These are phyloP conservation scores for Chytridium lagenaria DNA, from an alignment of 371 early-diverging fungal genomes.

Conservation along the genomic window DNA sequence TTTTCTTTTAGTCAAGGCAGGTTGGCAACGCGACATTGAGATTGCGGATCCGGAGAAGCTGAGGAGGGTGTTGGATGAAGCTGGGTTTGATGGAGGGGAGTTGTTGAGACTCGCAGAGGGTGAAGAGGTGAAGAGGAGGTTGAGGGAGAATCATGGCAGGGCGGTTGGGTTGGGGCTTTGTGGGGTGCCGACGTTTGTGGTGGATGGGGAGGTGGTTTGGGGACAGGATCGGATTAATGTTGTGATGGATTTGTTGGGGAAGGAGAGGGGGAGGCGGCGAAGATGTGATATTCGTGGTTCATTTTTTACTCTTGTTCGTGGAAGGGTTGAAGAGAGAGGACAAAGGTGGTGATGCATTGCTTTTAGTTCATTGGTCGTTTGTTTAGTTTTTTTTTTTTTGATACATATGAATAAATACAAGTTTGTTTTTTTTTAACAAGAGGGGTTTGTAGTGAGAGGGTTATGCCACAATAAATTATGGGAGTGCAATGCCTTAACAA, in stretches of 20 bases:
- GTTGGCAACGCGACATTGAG: constrained; percentile 26
- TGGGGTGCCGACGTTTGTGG: constrained; percentile 40
- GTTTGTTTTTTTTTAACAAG: too few species aligned
- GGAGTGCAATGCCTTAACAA: not conserved
- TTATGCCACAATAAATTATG: too few species aligned
- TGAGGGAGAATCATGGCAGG: constrained; percentile 29
- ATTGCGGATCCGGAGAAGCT: constrained; percentile 25
- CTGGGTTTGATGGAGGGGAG: constrained; percentile 22
- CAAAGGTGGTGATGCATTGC: too few species aligned
- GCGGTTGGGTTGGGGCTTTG: constrained; percentile 33
- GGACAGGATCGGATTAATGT: constrained; percentile 34
- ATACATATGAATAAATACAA: too few species aligned
- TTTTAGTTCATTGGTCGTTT: too few species aligned
- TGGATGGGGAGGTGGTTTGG: constrained; percentile 28
- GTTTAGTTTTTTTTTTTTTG: too few species aligned
- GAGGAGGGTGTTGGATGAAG: constrained; percentile 9
- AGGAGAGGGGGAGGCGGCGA: not conserved
- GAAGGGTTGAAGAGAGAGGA: too few species aligned
- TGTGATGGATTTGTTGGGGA: constrained; percentile 16
- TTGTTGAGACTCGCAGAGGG: constrained; percentile 9
- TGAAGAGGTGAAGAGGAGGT: constrained; percentile 19
- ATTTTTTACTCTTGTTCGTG: too few species aligned
- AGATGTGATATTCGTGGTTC: constrained; percentile 4
- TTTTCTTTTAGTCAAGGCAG: constrained; percentile 18
- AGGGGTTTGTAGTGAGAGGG: too few species aligned